Base-by-base conservation (phyloP, 441 rosid species). In the Populus trichocarpa region DNA sequence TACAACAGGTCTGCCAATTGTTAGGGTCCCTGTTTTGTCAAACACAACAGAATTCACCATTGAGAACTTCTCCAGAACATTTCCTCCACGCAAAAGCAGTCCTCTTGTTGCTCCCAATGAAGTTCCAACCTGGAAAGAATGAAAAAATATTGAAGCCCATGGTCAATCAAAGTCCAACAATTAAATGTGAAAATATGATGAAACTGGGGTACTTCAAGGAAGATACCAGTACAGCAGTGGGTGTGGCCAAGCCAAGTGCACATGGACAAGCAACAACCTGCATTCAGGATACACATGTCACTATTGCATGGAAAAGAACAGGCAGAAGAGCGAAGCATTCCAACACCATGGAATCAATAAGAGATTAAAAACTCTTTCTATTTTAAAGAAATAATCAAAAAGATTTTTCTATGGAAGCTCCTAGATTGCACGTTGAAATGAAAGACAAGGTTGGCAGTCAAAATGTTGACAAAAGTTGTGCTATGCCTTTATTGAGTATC, bases 211-310 rank as follows among this genome's bases (percentile, higher is more conserved):
- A 65, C 77, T 65, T 16, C 74, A 79, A 77, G 83, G 81, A 30
- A 75, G 40, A 30, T 88, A 93, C 97, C 90, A 96, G 90, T 88
- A 96, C 95, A 74, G 98, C 99, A 53, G 98, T 96, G 70, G 98
- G 99, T 46, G 99, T 93, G 79, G 99, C 98, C 85, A 96, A 87
- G 82, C 99, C 99, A 77, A 96, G 97, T 81, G 99, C 98, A 85
- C 99, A 92, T 65, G 99, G 99, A 90, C 99, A 96, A 82, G 99
- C 98, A 85, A 94, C 87, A 84, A 96, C 99, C 98, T 96, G 89
- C 61, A 79, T 72, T 84, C 59, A 84, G 69, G 63, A 61, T 36
- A 84, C 8, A 75, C 46, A 76, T 72, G 67, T 86, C 67, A 79
- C 30, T 20, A 72, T 12, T 65, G 57, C 59, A 66, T 63, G 70